Evolutionary conservation across 2,329 filamentous ascomycete species (phyloP), one percentile per base, ranked within the genome.

Genomic region (Phaeosphaeriaceae sp.): DNA sequence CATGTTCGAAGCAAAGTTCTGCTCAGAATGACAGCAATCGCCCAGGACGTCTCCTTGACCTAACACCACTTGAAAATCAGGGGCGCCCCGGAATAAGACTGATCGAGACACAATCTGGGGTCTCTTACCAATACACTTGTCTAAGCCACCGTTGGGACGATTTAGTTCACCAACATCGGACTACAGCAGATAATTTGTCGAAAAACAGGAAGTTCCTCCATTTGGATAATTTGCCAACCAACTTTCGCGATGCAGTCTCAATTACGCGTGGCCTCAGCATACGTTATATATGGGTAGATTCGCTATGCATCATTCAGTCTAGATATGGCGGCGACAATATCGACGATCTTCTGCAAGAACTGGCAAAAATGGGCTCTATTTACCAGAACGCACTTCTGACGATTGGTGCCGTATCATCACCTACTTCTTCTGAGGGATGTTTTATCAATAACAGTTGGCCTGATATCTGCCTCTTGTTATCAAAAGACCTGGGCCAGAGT

Each of bases 221-320:
- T 13, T n/a, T 15, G 16, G 30, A 33, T 33, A 12, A 4, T n/a
- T 13, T 5, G 5, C 30, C 30, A n/a, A 33, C 13, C 12, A 33
- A 33, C 5, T 33, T 33, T 15, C 13, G 12, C 16, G 61, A 88
- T 86, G 48, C 88, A 91, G 26, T 37, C 11, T 11, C 5, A 11
- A 37, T 21, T 17, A 17, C 34, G 15, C 11, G 4, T 12, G 20
- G 34, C 34, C 34, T 37, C 18, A 17, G 15, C 6, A 18, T 37
- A 12, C 18, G 12, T 12, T 37, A 37, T 17, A 8, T 37, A 13
- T 37, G 34, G 34, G 20, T 37, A 11, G 34, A 37, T 21, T 18
- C 15, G 4, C 13, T 37, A n/a, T 37, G 34, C 34, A 37, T 18
- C 17, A 37, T 37, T 17, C 34, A 37, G 20, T 11, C 15, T 12